Conservation (phyloP, 2,329 filamentous ascomycete genomes). For the Penicillium sp. region DNA sequence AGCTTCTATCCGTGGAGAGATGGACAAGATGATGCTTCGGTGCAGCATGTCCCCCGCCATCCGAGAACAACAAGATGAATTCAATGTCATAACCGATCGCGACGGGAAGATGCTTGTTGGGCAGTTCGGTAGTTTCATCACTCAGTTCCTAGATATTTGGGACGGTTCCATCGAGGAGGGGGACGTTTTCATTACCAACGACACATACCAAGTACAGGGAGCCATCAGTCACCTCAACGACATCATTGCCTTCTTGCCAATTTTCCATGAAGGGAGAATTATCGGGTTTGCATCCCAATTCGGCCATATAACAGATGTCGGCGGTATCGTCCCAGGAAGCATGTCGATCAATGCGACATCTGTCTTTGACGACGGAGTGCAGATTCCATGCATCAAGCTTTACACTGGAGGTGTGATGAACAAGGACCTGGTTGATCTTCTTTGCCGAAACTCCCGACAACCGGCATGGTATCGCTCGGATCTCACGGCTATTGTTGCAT, state of each 20-base stretch:
- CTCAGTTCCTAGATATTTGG: conserved; percentile 51
- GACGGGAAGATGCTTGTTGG: conserved; percentile 55
- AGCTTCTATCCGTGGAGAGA: conserved; percentile 50
- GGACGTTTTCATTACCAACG: conserved; percentile 55
- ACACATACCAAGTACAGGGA: conserved; percentile 52
- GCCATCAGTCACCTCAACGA: conserved; percentile 55
- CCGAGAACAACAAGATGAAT: conserved; percentile 55
- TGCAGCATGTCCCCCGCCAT: conserved; percentile 56
- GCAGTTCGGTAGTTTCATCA: conserved; percentile 55
- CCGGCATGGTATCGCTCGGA: conserved; percentile 54
- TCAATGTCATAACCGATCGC: conserved; percentile 55
- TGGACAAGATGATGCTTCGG: conserved; percentile 55
- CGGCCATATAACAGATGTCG: conserved; percentile 51
- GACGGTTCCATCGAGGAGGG: conserved; percentile 52
- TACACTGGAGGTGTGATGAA: conserved; percentile 50
- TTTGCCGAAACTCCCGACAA: conserved; percentile 52
- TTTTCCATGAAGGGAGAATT: conserved; percentile 47
- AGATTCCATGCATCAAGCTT: conserved; percentile 53
- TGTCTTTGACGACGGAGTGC: conserved; percentile 54
- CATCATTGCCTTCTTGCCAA: conserved; percentile 53
- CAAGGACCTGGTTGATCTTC: conserved; percentile 45
- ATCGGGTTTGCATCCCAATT: conserved; percentile 56
- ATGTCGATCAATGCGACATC: conserved; percentile 54
- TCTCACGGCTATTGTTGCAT: conserved; percentile 50
- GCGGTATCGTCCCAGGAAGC: conserved; percentile 53